These are phyloP conservation scores for Heritiera fomes DNA, from an alignment of 345 rosid species.

Conservation along the genomic window DNA sequence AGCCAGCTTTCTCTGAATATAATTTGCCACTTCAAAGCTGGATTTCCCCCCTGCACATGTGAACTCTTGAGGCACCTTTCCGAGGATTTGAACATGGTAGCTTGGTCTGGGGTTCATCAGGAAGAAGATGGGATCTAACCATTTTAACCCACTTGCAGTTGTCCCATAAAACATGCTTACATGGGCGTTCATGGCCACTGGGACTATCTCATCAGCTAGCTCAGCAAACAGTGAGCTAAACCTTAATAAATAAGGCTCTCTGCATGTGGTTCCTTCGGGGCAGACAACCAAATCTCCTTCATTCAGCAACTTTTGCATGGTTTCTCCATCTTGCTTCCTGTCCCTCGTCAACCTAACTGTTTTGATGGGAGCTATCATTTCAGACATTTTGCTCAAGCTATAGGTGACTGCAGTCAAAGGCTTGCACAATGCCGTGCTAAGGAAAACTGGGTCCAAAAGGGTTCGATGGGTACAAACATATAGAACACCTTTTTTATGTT, in stretches of 20 bases:
- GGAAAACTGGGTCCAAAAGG: conserved; percentile 83
- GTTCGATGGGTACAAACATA: conserved; percentile 91
- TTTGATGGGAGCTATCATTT: conserved; percentile 72
- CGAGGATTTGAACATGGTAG: conserved; percentile 57
- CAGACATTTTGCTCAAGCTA: conserved; percentile 86
- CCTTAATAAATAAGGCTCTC: conserved; percentile 86
- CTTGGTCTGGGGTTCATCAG: conserved; percentile 83
- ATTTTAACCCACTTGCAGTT: conserved; percentile 86
- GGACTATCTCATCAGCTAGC: conserved; percentile 79
- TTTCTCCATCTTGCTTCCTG: conserved; percentile 58
- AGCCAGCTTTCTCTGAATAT: conserved; percentile 70
- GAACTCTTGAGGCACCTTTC: conserved; percentile 51
- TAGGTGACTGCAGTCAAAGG: conserved; percentile 87
- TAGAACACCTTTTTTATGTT: conserved; percentile 51
- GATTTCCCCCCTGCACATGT: conserved; percentile 66
- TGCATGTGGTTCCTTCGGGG: conserved; percentile 96
- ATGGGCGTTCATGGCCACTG: conserved; percentile 64
- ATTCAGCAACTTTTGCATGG: conserved; percentile 62
- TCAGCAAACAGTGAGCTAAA: conserved; percentile 93
- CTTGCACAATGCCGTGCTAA: conserved; percentile 53
- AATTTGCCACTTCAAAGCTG: conserved; percentile 75
- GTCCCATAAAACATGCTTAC: conserved; percentile 91
- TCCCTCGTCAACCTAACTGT: conserved; percentile 83
- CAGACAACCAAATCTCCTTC: conserved; percentile 89
- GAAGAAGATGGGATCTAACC: conserved; percentile 83